phyloP scores from a whole-genome alignment of 352 stramenopile species.

The Pythium phragmiticola region DNA sequence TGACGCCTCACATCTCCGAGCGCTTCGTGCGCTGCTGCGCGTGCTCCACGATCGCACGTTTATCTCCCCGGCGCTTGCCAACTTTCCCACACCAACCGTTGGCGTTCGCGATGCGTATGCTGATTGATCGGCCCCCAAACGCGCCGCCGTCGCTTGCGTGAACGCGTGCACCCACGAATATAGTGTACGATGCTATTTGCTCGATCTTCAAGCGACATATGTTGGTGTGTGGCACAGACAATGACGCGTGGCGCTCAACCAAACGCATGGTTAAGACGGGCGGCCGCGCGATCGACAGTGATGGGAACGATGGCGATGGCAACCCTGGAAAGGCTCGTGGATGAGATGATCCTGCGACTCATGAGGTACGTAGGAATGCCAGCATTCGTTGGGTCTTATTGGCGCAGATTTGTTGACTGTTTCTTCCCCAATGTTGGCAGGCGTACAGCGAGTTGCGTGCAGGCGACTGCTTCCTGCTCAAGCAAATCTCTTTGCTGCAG shows the following conservation, averaged over 20 bases:
- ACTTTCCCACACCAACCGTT: conserved; percentile 46
- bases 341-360: conserved; percentile 70
- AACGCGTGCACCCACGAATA: conserved; percentile 91
- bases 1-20: conserved; percentile 59
- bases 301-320: conserved; percentile 11
- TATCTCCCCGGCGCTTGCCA: conserved; percentile 79
- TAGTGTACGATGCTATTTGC: conserved; percentile 91
- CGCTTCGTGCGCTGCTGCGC: conserved; percentile 87
- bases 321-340: conserved; percentile 40
- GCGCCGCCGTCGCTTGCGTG: conserved; percentile 88
- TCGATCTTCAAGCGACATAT: conserved; percentile 92
- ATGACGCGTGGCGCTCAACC: conserved; percentile 85
- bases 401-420: not conserved
- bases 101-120: conserved; percentile 81
- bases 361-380: conserved; percentile 27
- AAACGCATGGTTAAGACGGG: conserved; percentile 47
- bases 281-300: not conserved
- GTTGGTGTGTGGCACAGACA: conserved; percentile 59
- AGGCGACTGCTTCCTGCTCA: conserved; percentile 73
- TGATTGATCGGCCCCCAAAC: conserved; percentile 89
- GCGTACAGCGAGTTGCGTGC: conserved; percentile 58
- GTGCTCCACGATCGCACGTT: conserved; percentile 91
- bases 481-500: conserved; percentile 39
- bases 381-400: not conserved
- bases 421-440: conserved; percentile 10